These are phyloP conservation scores for Oryza nivara DNA, from an alignment of 176 grass and related monocot genomes.

Conservation along the genomic window DNA sequence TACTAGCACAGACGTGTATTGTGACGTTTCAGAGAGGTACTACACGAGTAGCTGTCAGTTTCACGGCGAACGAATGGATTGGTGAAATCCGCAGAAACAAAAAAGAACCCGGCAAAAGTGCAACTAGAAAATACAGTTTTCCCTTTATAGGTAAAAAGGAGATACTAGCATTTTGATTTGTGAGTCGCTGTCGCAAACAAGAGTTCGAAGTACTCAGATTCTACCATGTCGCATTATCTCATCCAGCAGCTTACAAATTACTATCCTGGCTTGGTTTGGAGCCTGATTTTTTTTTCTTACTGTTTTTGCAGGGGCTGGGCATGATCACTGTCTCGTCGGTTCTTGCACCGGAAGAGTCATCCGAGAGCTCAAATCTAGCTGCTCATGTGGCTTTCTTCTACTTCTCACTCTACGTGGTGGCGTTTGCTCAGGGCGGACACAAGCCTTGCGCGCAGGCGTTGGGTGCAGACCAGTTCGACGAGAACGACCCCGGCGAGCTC, in stretches of 20 bases:
- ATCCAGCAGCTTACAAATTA: background rate
- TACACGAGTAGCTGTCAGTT: background rate
- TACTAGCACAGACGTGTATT: no score
- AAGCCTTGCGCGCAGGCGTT: slow-evolving; percentile 51
- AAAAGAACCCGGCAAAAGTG: background rate
- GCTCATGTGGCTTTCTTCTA: slow-evolving; percentile 38
- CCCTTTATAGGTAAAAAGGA: no score
- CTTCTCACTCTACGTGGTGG: slow-evolving; percentile 41
- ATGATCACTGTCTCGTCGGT: slow-evolving; percentile 50
- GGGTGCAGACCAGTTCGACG: slow-evolving; percentile 46
- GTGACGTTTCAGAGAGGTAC: background rate
- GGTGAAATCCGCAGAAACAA: background rate
- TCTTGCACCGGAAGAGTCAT: background rate
- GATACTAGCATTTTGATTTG: background rate
- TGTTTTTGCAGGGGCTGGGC: slow-evolving; percentile 28
- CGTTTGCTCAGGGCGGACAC: slow-evolving; percentile 42
- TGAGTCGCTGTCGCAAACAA: background rate
- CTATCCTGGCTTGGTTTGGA: background rate
- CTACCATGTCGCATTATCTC: background rate
- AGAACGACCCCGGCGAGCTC: slow-evolving; percentile 32
- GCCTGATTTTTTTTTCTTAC: background rate
- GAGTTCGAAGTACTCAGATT: background rate
- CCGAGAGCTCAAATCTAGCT: background rate
- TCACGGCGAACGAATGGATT: background rate
- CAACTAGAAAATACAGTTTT: background rate